phyloP scores from a whole-genome alignment of 1,284 basidiomycete genomes.

The Trichosporon sp. region DNA sequence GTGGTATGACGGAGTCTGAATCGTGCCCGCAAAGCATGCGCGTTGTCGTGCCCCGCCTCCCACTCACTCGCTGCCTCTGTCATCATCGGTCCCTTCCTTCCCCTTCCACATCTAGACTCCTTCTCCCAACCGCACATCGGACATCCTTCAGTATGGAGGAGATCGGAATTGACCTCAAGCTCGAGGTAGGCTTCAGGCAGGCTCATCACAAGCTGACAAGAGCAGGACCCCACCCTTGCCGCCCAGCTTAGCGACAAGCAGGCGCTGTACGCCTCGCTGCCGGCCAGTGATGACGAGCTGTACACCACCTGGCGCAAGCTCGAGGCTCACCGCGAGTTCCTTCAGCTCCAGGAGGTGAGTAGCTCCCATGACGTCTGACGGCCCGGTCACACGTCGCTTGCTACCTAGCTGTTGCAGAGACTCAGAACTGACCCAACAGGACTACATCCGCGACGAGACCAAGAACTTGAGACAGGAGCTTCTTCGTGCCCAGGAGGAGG shows the following conservation, averaged over 20 bases:
- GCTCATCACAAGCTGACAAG: not conserved
- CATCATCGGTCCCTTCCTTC: conserved; percentile 22
- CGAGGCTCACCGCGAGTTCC: conserved; percentile 86
- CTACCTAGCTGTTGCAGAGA: too few species aligned
- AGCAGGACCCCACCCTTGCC: conserved; percentile 85
- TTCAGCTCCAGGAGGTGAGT: conserved; percentile 82
- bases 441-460: conserved; percentile 99
- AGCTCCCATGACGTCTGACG: too few species aligned
- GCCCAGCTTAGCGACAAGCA: conserved; percentile 85
- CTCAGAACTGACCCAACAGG: conserved; percentile 35
- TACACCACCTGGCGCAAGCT: conserved; percentile 96
- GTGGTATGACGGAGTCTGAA: conserved; percentile 31
- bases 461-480: conserved; percentile 97
- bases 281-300: conserved; percentile 78
- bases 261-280: conserved; percentile 77
- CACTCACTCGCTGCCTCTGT: conserved; percentile 3
- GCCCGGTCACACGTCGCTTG: too few species aligned
- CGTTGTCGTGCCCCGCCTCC: conserved; percentile 25
- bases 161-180: conserved; percentile 74
- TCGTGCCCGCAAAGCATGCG: conserved; percentile 35
- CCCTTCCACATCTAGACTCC: conserved; percentile 16
- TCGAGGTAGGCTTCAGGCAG: conserved; percentile 64
- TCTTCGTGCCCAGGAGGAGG: conserved; percentile 97
- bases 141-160: conserved; percentile 56
- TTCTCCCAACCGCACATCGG: conserved; percentile 14